Evolutionary conservation across 495 filamentous ascomycete genomes (phyloP), one percentile per base, ranked within the genome.

Genomic region (Letharia columbiana): DNA sequence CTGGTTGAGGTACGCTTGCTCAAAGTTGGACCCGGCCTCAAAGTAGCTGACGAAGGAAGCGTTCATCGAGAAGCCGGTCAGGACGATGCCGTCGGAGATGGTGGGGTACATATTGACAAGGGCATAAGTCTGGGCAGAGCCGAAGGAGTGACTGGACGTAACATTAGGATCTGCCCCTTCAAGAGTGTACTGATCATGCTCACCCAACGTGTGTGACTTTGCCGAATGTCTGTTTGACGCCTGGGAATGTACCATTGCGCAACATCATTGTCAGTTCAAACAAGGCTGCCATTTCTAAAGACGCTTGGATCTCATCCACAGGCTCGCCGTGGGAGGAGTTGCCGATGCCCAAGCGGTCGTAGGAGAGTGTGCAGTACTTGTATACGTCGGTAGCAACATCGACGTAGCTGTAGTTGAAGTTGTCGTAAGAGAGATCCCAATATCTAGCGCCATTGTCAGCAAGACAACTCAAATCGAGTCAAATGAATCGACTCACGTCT

Each of bases 331-430:
- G 81, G 13, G 77, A 77, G 0, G 84, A 86, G 35, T 74, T 74
- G 44, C 83, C 84, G 23, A 85, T 76, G 1, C 84, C 86, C 5
- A 87, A 76, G 20, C 86, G 83, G 72, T 88, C 84, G 61, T 78
- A 84, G 11, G 75, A 70, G 41, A 88, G 76, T 17, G 81, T 84
- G n/a, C 75, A 78, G 70, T 78, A 87, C 49, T 78, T 79, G 65
- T 80, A 79, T 12, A 73, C 62, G 54, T 81, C 79, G 33, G 85
- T 77, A 6, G 83, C 85, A 31, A 77, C 75, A 64, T 82, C 73
- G 33, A 82, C 73, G 71, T 86, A 86, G 75, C 78, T 82, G 73
- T 84, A 84, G 44, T 82, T 81, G 72, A 76, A 79, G 68, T 79
- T 74, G 71, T 82, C 77, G 71, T 77, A 81, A 20, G 77, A 71